These are phyloP conservation scores for Ampelomyces quisqualis DNA, from an alignment of 2,329 filamentous ascomycete species.

Conservation along the genomic window DNA sequence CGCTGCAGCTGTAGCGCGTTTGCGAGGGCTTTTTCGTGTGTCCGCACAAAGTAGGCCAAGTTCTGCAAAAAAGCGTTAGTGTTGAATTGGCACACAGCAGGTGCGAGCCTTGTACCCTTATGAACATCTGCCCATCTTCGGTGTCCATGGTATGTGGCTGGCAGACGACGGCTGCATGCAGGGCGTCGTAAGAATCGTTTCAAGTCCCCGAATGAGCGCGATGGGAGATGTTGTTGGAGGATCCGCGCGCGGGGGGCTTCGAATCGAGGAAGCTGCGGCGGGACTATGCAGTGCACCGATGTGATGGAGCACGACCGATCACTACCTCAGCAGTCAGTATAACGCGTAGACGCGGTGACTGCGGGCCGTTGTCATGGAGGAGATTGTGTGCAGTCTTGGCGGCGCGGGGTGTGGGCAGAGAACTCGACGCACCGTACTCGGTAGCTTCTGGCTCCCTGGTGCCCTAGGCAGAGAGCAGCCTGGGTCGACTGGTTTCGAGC, in stretches of 20 bases:
- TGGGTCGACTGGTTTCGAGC: slow-evolving; percentile 34
- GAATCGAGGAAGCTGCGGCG: neutral
- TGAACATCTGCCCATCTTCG: slow-evolving; percentile 86
- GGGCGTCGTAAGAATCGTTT: slow-evolving; percentile 17
- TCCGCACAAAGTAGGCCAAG: slow-evolving; percentile 92
- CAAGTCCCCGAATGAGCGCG: slow-evolving; percentile 12
- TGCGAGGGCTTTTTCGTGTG: slow-evolving; percentile 93
- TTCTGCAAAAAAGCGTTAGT: slow-evolving; percentile 63
- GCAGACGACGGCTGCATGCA: slow-evolving; percentile 40
- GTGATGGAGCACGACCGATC: slow-evolving; percentile 22
- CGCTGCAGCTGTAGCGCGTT: slow-evolving; percentile 89
- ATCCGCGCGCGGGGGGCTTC: slow-evolving; percentile 8
- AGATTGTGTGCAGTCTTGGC: slow-evolving; percentile 20
- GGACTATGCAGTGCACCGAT: slow-evolving; percentile 15
- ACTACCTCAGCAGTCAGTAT: slow-evolving; percentile 29
- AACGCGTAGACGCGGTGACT: slow-evolving; percentile 3
- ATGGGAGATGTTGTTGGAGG: slow-evolving; percentile 10
- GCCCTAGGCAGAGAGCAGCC: slow-evolving; percentile 35
- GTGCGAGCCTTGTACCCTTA: slow-evolving; percentile 63
- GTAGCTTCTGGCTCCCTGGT: slow-evolving; percentile 19
- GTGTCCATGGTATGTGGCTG: slow-evolving; percentile 64
- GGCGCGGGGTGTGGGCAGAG: slow-evolving; percentile 13
- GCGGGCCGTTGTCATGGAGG: slow-evolving; percentile 6
- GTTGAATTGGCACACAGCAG: neutral
- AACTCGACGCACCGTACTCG: slow-evolving; percentile 20